Evolutionary conservation across 2,329 filamentous ascomycete species (phyloP).

Genomic region (Aureobasidium vineae): DNA sequence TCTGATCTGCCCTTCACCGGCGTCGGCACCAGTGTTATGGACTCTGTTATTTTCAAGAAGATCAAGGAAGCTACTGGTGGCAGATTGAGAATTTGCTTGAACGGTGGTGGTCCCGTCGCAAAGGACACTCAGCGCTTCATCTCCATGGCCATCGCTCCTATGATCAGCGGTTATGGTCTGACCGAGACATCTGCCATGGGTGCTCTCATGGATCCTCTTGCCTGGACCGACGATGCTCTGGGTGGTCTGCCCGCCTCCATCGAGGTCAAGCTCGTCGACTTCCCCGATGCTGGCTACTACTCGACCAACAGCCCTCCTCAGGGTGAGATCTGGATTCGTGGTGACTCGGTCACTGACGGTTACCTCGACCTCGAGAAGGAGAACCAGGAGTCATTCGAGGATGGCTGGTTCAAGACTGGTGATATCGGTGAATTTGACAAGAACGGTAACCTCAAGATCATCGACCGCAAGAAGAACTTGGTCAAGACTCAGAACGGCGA

Average conservation of each 20-base stretch:
- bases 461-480: slow-evolving; percentile 97
- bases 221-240: slow-evolving; percentile 74
- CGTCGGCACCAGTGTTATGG: slow-evolving; percentile 64
- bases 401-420: slow-evolving; percentile 96
- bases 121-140: slow-evolving; percentile 87
- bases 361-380: slow-evolving; percentile 88
- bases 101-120: slow-evolving; percentile 87
- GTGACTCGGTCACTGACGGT: slow-evolving; percentile 67
- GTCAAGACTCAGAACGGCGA: slow-evolving; percentile 95
- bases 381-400: slow-evolving; percentile 70
- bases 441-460: slow-evolving; percentile 77
- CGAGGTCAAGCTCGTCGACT: slow-evolving; percentile 89
- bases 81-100: slow-evolving; percentile 83
- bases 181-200: slow-evolving; percentile 82
- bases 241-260: slow-evolving; percentile 74
- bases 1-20: slow-evolving; percentile 50
- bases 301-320: slow-evolving; percentile 73
- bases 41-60: slow-evolving; percentile 85
- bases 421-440: slow-evolving; percentile 88
- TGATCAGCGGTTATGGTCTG: slow-evolving; percentile 91
- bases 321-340: slow-evolving; percentile 89
- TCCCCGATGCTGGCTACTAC: slow-evolving; percentile 83
- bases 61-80: slow-evolving; percentile 89
- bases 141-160: slow-evolving; percentile 86
- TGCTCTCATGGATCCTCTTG: slow-evolving; percentile 75